Evolutionary conservation across 1,139 yeast genomes (phyloP), one percentile per base, ranked within the genome.

Genomic region (Scheffersomyces illinoinensis): DNA sequence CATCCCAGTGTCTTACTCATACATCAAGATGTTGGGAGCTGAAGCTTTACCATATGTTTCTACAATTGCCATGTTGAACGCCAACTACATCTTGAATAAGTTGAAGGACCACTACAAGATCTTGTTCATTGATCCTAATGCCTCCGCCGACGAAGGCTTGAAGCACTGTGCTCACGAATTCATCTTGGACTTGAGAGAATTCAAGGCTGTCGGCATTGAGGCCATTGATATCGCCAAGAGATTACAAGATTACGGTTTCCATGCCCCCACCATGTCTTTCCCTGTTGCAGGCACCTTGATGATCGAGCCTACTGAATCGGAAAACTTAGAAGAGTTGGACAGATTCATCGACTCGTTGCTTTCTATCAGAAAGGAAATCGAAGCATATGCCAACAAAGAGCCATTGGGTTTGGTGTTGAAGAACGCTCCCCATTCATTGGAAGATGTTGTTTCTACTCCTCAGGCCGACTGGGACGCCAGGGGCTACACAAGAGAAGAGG

Each of bases 261-360:
- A 95, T 75, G 98, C 98, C 0, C 99, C 99, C 65, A 95, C 99
- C 55, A 88, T 95, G 92, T 95, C 98, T 1, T 95, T 96, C 91
- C 99, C 99, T 23, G 97, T 95, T 57, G 93, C 98, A 14, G 97
- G 97, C 61, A 95, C 99, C 3, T 83, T 95, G 67, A 95, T 95
- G 99, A 88, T 95, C 65, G 99, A 95, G 77, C 99, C 99, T 60
- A 95, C 99, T 4, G 99, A 95, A 76, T 89, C 96, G 23, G 99
- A 95, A 77, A 88, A 92, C 71, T 78, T 90, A 70, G 90, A 82
- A 58, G 99, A 95, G 78, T 82, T 95, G 66, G 96, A 95, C 76
- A 85, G 98, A 69, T 95, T 95, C 76, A 88, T 93, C 62, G 95
- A 92, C 62, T 87, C 98, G 2, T 84, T 95, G 81, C 87, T 95